phyloP scores from a whole-genome alignment of 441 rosid genomes.

The Melianthus villosus region DNA sequence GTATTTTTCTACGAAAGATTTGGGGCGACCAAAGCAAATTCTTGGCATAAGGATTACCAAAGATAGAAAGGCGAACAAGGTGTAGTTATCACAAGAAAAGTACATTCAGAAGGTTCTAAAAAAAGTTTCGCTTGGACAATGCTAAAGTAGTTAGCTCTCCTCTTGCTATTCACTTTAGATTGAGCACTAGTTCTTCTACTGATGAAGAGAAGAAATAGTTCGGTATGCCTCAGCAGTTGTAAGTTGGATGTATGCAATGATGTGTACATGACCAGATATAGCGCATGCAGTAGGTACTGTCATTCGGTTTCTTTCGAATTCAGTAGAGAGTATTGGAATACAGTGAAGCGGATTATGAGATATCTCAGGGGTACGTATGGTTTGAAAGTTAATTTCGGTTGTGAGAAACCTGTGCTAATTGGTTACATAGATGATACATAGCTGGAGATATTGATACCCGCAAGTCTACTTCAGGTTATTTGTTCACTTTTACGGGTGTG shows the following conservation, averaged over 20 bases:
- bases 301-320: not conserved
- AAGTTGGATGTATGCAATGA: slow-evolving; percentile 1
- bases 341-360: slow-evolving; percentile 4
- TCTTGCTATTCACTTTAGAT: not conserved
- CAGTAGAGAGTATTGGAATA: not conserved
- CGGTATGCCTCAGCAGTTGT: not conserved
- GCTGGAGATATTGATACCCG: not conserved
- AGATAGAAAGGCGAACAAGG: not conserved
- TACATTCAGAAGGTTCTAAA: not conserved
- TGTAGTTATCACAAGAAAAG: not conserved
- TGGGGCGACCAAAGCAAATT: not conserved
- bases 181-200: no score
- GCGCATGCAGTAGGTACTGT: not conserved
- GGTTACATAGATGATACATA: not conserved
- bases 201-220: not conserved
- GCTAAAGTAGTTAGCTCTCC: not conserved
- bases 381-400: not conserved
- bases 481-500: not conserved
- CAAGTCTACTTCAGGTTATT: not conserved
- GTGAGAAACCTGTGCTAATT: not conserved
- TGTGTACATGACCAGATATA: not conserved
- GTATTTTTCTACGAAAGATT: not conserved
- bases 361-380: not conserved
- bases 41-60: not conserved
- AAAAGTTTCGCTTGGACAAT: not conserved